Base-by-base conservation (phyloP, 768 basidiomycete species). In the Mycena metata region DNA sequence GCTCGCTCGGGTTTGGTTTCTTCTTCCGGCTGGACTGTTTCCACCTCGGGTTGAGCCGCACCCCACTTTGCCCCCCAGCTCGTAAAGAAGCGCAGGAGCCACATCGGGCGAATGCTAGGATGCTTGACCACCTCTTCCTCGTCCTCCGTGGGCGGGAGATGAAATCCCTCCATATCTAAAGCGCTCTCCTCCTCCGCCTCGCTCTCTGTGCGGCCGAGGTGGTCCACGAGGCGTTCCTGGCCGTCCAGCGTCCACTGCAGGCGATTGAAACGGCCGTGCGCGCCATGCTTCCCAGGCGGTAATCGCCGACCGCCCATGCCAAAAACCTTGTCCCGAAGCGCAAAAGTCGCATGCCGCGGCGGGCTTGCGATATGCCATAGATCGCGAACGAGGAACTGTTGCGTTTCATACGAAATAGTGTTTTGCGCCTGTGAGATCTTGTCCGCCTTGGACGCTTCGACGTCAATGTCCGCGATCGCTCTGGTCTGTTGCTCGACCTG, bases 191-290 rank as follows among this genome's bases (percentile, higher is more conserved):
- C 92, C 73, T 90, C 91, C 23, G 84, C 92, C 78, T 95, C 93
- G 69, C 87, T 88, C 79, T 92, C 91, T 60, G 91, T 94, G 51
- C 92, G 82, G 19, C 93, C 93, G 46, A 89, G 74, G 45, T 81
- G 78, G 77, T 94, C 92, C 49, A 94, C 92, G 1, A 90, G 76
- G 49, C 87, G 80, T 76, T 86, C 84, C 50, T 77, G 73, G 16
- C 91, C 91, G 71, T 91, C 90, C 47, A 93, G 78, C 66, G 87
- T 89, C 89, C 90, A 89, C 76, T 94, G 91, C 74, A 91, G 75
- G 11, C 89, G 84, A 72, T 89, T 89, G 76, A 88, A 91, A 63
- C 79, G 77, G 50, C 89, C 89, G 71, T 88, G 87, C 2, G 88
- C 88, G 24, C 87, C 87, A 57, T 86, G 86, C 36, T 84, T 80